Conservation (phyloP, 345 rosid genomes). For the Noccaea bulbosa region DNA sequence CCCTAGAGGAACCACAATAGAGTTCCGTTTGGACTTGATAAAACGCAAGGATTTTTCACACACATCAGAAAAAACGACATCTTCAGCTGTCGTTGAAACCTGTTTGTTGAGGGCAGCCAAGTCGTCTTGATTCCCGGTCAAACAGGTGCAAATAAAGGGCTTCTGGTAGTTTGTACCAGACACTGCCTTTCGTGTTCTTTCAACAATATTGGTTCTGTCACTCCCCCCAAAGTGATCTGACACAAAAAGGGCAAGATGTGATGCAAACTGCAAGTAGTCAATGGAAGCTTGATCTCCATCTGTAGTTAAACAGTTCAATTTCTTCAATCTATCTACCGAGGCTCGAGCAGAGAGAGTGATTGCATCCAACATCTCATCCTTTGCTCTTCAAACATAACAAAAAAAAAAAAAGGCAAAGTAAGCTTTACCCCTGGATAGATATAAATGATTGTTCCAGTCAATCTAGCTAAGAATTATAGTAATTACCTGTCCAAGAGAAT, state of each 20-base stretch:
- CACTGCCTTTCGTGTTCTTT: slow-evolving; percentile 68
- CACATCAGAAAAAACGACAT: slow-evolving; percentile 63
- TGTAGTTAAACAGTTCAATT: slow-evolving; percentile 50
- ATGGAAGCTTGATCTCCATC: slow-evolving; percentile 47
- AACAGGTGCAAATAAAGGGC: slow-evolving; percentile 92
- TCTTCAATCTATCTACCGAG: slow-evolving; percentile 62
- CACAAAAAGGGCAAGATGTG: slow-evolving; percentile 88
- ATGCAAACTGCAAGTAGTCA: slow-evolving; percentile 67
- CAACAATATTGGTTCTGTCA: slow-evolving; percentile 68
- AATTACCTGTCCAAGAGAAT: slow-evolving; percentile 91
- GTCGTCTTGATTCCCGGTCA: slow-evolving; percentile 67
- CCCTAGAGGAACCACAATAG: slow-evolving; percentile 86
- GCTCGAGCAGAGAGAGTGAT: slow-evolving; percentile 70
- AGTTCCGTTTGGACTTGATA: slow-evolving; percentile 66
- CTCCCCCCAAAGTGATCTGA: slow-evolving; percentile 99
- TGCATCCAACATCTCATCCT: slow-evolving; percentile 91
- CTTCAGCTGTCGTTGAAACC: slow-evolving; percentile 49
- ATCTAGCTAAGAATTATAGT: slow-evolving; percentile 14
- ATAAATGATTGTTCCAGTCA: background rate
- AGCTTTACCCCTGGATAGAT: slow-evolving; percentile 15
- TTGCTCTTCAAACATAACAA: slow-evolving; percentile 53
- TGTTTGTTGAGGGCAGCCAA: slow-evolving; percentile 47
- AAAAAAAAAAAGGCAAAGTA: slow-evolving; percentile 16
- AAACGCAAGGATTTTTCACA: slow-evolving; percentile 81
- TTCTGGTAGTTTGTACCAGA: slow-evolving; percentile 85